Evolutionary conservation across 139 green algal genomes (phyloP).

Genomic region (Coelastrella sp.): DNA sequence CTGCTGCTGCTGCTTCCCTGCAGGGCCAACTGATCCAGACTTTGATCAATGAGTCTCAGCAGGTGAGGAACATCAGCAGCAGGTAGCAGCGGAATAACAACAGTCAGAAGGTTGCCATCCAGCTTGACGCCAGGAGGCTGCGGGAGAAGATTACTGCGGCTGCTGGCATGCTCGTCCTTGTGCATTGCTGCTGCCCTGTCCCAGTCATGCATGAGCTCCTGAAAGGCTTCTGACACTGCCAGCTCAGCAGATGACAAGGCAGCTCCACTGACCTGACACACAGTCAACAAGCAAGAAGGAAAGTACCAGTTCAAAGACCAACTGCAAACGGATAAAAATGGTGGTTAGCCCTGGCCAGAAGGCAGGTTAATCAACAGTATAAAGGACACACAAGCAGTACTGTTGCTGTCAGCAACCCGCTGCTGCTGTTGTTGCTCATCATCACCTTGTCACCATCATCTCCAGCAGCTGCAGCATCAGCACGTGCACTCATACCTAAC

Average conservation of each 20-base stretch:
- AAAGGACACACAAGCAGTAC: too few species aligned
- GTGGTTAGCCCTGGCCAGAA: too few species aligned
- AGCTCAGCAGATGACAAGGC: slow-evolving; percentile 28
- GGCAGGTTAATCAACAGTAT: too few species aligned
- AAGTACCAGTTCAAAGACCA: too few species aligned
- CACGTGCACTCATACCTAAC: neutral
- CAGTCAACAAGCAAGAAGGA: too few species aligned
- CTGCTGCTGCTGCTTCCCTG: slow-evolving; percentile 16
- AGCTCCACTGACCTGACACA: neutral
- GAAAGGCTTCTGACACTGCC: slow-evolving; percentile 14
- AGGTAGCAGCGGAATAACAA: slow-evolving; percentile 6
- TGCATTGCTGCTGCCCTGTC: slow-evolving; percentile 21
- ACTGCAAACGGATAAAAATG: too few species aligned
- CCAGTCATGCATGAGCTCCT: neutral
- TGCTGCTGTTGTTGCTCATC: too few species aligned
- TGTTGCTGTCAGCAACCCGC: too few species aligned
- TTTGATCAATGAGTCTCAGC: neutral
- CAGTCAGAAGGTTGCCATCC: slow-evolving; percentile 15
- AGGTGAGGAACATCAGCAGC: neutral
- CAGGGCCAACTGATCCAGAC: slow-evolving; percentile 12
- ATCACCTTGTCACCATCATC: neutral
- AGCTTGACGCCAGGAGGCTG: neutral
- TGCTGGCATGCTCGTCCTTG: slow-evolving; percentile 4
- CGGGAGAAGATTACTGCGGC: neutral
- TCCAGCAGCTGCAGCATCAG: neutral